A percentile compares a stretch with the other conserved stretches of the same genome.
phyloP scores from a whole-genome alignment of 2,329 filamentous ascomycete species.

The Rhexocercosporidium sp. region DNA sequence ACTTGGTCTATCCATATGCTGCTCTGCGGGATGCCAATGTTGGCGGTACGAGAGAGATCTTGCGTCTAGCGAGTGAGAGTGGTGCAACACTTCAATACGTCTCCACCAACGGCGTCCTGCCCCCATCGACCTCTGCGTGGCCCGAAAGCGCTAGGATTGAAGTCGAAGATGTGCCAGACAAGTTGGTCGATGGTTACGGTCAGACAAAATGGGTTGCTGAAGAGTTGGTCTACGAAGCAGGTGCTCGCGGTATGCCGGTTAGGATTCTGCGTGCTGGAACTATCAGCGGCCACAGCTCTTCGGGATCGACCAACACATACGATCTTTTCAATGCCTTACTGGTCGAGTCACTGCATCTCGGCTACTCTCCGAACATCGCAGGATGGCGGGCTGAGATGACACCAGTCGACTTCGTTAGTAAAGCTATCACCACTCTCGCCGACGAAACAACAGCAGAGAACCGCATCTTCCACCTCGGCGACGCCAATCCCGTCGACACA shows the following conservation, averaged over 20 bases:
- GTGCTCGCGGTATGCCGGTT: slow-evolving; percentile 74
- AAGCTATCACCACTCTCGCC: slow-evolving; percentile 72
- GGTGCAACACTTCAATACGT: slow-evolving; percentile 79
- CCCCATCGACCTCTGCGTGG: slow-evolving; percentile 73
- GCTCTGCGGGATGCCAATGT: slow-evolving; percentile 77
- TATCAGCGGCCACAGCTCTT: slow-evolving; percentile 77
- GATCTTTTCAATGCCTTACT: slow-evolving; percentile 78
- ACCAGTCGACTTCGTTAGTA: slow-evolving; percentile 80
- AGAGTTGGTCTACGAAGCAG: slow-evolving; percentile 76
- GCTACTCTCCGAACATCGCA: slow-evolving; percentile 70
- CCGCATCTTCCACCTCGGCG: slow-evolving; percentile 74
- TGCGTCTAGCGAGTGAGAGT: slow-evolving; percentile 70
- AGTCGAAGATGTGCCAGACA: slow-evolving; percentile 68
- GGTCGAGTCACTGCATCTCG: slow-evolving; percentile 77
- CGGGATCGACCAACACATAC: slow-evolving; percentile 78
- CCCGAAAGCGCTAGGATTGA: slow-evolving; percentile 70
- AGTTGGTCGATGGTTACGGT: slow-evolving; percentile 85
- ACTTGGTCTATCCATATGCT: slow-evolving; percentile 82
- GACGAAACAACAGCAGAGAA: slow-evolving; percentile 67
- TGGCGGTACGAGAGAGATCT: slow-evolving; percentile 76
- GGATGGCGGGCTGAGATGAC: slow-evolving; percentile 86
- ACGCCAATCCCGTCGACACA: slow-evolving; percentile 72
- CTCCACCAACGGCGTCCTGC: slow-evolving; percentile 81
- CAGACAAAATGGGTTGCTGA: slow-evolving; percentile 84
- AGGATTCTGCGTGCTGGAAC: slow-evolving; percentile 81